These are phyloP conservation scores for Yarrowia alimentaria DNA, from an alignment of 805 yeast species.

Conservation along the genomic window DNA sequence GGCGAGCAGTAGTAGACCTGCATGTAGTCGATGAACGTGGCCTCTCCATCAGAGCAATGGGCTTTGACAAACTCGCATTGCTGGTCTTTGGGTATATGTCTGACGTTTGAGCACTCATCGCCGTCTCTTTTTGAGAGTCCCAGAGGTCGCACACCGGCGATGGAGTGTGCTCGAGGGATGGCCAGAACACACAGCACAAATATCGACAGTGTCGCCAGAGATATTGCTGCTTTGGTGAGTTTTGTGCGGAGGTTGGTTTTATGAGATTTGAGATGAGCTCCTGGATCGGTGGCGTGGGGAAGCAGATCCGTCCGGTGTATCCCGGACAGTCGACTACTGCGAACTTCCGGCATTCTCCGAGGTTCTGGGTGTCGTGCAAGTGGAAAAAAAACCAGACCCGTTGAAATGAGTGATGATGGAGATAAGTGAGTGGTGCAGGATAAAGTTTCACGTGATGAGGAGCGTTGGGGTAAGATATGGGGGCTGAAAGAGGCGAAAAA, in stretches of 20 bases:
- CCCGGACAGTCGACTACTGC: too few species aligned
- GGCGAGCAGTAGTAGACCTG: conserved; percentile 36
- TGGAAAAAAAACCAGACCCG: too few species aligned
- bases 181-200: conserved; percentile 15
- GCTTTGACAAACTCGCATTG: conserved; percentile 43
- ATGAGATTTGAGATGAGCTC: background rate
- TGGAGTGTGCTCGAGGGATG: conserved; percentile 20
- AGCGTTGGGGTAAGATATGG: too few species aligned
- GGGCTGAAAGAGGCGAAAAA: too few species aligned
- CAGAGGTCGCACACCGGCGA: conserved; percentile 2
- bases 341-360: too few species aligned
- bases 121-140: conserved; percentile 13
- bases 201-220: conserved; percentile 1
- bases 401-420: too few species aligned
- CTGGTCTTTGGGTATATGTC: conserved; percentile 2
- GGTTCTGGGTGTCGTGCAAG: too few species aligned
- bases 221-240: background rate
- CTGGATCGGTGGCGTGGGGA: background rate
- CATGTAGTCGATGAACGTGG: conserved; percentile 45
- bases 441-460: too few species aligned
- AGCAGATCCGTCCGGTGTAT: too few species aligned
- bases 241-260: background rate
- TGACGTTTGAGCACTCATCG: conserved; percentile 18
- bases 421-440: too few species aligned
- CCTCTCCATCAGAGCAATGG: conserved; percentile 40